Base-by-base conservation (phyloP, 352 stramenopile species). In the Globisporangium sylvaticum region DNA sequence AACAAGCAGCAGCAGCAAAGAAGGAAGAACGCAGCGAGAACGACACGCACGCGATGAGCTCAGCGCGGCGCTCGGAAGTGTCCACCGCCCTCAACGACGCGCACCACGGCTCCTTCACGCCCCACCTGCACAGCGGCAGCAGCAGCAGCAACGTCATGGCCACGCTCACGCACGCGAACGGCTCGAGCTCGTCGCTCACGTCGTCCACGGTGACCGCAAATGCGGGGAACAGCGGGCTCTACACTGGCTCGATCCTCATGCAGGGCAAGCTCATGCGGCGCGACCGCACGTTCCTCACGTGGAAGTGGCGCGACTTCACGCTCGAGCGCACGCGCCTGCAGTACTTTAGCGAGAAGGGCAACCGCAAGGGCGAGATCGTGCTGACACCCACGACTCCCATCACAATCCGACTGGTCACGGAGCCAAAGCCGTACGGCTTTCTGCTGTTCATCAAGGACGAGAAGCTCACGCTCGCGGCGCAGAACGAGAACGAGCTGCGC, bases 261-360 rank as follows among this genome's bases (percentile, higher is more conserved):
- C 77, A 88, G 9, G 84, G 84, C 59, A 90, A 89, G 69, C 78
- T 94, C 64, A 81, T 92, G 80, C 81, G 81, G 22, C 80, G 84
- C 39, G 84, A 92, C 70, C 84, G 87, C 20, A 87, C 81, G 39
- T 80, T 94, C 44, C 77, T 89, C 54, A 92, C 84, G 70, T 94
- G 87, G 87, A 94, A 94, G 59, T 90, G 83, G 81, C 81, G 87
- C 59, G 83, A 94, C 64, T 90, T 94, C 56, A 83, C 87, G 56
- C 67, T 94, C 44, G 84, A 94, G 67, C 77, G 80, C 62, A 70
- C 76, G 55, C 76, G 84, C 0, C 68, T 92, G 60, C 84, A 91
- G 72, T 91, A 90, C 79, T 92, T 90, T 61, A 92, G 79, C 64
- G 74, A 86, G 65, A 91, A 91, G 61, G 82, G 82, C 57, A 81